Base-by-base conservation (phyloP, 495 filamentous ascomycete genomes). In the Hypomontagnella monticulosa region DNA sequence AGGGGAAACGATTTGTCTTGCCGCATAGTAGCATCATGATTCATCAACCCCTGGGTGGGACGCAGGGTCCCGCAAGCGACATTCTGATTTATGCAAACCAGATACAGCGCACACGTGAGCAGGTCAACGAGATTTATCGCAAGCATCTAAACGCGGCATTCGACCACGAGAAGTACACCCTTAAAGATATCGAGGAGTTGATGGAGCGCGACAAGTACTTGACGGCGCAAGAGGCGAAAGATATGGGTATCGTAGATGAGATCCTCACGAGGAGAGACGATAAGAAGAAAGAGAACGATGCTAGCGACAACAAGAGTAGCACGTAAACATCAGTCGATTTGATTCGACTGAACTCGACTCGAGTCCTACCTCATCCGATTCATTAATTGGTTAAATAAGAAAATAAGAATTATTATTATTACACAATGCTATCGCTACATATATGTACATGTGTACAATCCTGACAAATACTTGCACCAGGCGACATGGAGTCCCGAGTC, bases 151-250 rank as follows among this genome's bases (percentile, higher is more conserved):
- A 91, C 61, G 91, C 88, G 76, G 80, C 87, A 59, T 78, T 90
- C 72, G 78, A 81, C 1, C 78, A 80, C 44, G 81, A 86, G 53
- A 86, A 80, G 63, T 83, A 79, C 66, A 75, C 74, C 43, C 76
- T 97, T 58, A 87, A 91, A 53, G 92, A 94, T 52, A 87, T 97
- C 73, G 95, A 96, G 83, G 91, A 86, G 78, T 79, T 97, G 72
- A 97, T 99, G 93, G 95, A 99, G 82, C 79, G 95, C 53, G 95
- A 99, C 77, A 92, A 93, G 67, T 97, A 97, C 69, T 87, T 98
- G 86, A 88, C 90, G 50, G 93, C 93, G 3, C 73, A 90, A 38
- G 94, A 97, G 78, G 94, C 95, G 12, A 79, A 92, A 73, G 91
- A 95, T 18, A 82, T 96, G 76, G 95, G 95, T 0, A 89, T 99